phyloP scores from a whole-genome alignment of 2,329 filamentous ascomycete species.

The Aureobasidium sp. region DNA sequence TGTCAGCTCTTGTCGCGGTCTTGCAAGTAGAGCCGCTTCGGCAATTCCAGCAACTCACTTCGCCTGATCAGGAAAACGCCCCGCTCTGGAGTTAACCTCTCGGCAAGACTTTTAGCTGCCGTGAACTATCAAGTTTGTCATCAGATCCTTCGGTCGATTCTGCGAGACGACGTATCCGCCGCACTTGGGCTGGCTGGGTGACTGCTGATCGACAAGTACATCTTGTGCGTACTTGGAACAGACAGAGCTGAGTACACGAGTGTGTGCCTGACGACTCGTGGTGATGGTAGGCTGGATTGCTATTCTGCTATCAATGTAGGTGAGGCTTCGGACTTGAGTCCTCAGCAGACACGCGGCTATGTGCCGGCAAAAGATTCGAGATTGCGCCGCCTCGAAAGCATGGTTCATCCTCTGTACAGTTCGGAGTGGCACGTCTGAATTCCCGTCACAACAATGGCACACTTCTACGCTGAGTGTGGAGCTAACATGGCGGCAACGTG shows the following conservation, averaged over 20 bases:
- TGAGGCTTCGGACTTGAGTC: neutral
- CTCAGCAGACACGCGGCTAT: neutral
- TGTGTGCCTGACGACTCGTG: neutral
- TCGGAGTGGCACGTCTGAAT: neutral
- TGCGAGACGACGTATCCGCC: slow-evolving; percentile 2
- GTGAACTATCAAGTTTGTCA: neutral
- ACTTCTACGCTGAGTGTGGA: neutral
- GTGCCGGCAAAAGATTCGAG: neutral
- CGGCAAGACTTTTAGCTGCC: slow-evolving; percentile 1
- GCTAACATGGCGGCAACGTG: neutral
- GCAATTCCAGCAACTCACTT: neutral
- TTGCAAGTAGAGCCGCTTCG: neutral
- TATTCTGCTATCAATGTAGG: neutral
- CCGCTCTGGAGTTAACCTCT: neutral
- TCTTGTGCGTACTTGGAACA: neutral
- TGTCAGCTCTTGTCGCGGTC: neutral
- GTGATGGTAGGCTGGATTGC: neutral
- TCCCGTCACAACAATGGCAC: neutral
- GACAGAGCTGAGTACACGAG: neutral
- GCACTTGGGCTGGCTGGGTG: neutral
- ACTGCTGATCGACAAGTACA: neutral
- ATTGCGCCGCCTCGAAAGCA: neutral
- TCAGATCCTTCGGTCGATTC: neutral
- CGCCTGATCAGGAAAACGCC: slow-evolving; percentile 1
- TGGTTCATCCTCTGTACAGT: neutral